Percentiles rank a stretch among this genome's conserved stretches.
Conservation (phyloP, 2,329 filamentous ascomycete genomes). For the Saccharata proteae region DNA sequence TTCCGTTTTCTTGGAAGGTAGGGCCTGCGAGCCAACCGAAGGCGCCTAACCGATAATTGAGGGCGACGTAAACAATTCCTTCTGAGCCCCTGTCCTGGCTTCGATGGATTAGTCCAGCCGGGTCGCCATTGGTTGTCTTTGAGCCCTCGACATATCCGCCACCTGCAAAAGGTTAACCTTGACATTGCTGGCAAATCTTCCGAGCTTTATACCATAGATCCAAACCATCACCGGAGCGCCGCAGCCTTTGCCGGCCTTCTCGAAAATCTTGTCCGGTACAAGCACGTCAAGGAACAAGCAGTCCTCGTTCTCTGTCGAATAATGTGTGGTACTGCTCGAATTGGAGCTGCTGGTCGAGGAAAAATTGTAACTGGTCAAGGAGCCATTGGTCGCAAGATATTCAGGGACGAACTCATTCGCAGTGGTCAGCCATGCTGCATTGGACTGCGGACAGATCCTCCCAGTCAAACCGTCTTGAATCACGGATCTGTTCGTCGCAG, state of each 20-base stretch:
- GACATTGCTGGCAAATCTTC: background rate
- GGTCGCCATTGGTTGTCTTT: constrained; percentile 23
- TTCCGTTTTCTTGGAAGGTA: constrained; percentile 30
- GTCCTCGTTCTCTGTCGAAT: constrained; percentile 16
- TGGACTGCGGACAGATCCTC: background rate
- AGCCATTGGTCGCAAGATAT: no score
- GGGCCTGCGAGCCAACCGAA: constrained; percentile 38
- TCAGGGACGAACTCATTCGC: background rate
- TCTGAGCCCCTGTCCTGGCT: constrained; percentile 13
- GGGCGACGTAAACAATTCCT: constrained; percentile 31
- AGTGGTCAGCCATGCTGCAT: no score
- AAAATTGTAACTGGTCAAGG: no score
- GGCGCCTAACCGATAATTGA: constrained; percentile 39
- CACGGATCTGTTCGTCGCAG: constrained; percentile 28
- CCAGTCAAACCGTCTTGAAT: constrained; percentile 33
- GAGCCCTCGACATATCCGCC: constrained; percentile 32
- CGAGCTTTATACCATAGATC: constrained; percentile 30
- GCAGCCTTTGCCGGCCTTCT: constrained; percentile 11
- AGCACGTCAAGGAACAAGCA: constrained; percentile 30
- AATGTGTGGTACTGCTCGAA: background rate
- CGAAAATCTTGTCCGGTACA: constrained; percentile 22
- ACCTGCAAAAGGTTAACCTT: no score
- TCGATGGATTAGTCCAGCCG: constrained; percentile 26
- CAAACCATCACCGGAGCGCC: constrained; percentile 27
- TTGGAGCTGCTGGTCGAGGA: no score